phyloP scores from a whole-genome alignment of 2,329 filamentous ascomycete species.

The Ascochyta clinopodiicola region DNA sequence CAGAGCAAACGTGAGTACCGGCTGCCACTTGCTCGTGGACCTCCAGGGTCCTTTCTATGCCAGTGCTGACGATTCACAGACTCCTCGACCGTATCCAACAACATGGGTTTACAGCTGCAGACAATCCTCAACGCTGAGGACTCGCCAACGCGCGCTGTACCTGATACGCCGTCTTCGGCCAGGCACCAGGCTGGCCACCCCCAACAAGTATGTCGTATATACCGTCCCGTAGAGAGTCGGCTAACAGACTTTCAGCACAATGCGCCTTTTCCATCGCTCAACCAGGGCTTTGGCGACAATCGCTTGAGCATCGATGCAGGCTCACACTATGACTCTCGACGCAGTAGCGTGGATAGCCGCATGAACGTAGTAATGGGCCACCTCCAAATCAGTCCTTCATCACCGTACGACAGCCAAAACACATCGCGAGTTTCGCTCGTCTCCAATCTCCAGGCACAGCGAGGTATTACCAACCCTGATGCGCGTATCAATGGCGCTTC shows the following conservation, averaged over 20 bases:
- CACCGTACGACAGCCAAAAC: conserved; percentile 78
- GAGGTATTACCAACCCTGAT: conserved; percentile 48
- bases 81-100: conserved; percentile 54
- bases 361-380: conserved; percentile 76
- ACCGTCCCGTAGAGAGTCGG: conserved; percentile 8
- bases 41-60: neutral
- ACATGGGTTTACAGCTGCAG: conserved; percentile 57
- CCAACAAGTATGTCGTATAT: conserved; percentile 42
- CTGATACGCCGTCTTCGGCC: conserved; percentile 52
- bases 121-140: conserved; percentile 58
- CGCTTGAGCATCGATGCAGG: conserved; percentile 58
- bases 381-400: conserved; percentile 70
- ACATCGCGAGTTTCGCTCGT: conserved; percentile 78
- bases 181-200: conserved; percentile 41
- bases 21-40: conserved; percentile 9
- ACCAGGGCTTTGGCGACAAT: conserved; percentile 57
- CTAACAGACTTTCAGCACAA: conserved; percentile 39
- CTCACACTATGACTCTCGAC: conserved; percentile 64
- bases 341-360: conserved; percentile 81
- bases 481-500: conserved; percentile 52
- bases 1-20: conserved; percentile 60
- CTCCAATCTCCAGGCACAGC: conserved; percentile 71
- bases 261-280: conserved; percentile 61
- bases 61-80: conserved; percentile 35
- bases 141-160: conserved; percentile 53